Conservation (phyloP, 2,329 filamentous ascomycete species). For the Tolypocladium paradoxum region DNA sequence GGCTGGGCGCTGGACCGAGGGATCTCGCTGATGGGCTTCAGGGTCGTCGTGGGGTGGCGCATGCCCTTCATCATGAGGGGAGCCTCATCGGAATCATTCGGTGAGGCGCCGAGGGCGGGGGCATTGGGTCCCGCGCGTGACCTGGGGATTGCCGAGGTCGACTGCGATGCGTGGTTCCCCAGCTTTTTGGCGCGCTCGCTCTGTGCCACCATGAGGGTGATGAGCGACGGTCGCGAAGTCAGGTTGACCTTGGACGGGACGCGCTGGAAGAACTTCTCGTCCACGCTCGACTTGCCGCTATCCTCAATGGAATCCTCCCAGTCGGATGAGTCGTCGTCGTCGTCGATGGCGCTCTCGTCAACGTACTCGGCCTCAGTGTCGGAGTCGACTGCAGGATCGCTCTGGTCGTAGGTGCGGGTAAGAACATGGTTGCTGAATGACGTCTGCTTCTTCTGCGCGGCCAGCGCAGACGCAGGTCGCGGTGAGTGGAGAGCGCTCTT, state of each 20-base stretch:
- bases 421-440: conserved; percentile 72
- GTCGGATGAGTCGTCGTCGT: conserved; percentile 52
- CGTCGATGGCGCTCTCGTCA: conserved; percentile 74
- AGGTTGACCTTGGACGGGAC: conserved; percentile 83
- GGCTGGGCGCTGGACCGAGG: conserved; percentile 63
- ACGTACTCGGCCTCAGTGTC: conserved; percentile 51
- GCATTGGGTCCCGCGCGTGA: conserved; percentile 37
- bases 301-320: conserved; percentile 65
- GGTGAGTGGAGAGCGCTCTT: conserved; percentile 39
- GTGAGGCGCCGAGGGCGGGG: conserved; percentile 34
- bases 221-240: conserved; percentile 74
- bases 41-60: conserved; percentile 25
- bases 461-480: conserved; percentile 26
- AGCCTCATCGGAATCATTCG: conserved; percentile 51
- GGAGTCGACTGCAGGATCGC: conserved; percentile 20
- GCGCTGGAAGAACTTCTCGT: conserved; percentile 78
- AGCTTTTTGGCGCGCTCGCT: conserved; percentile 60
- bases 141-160: conserved; percentile 59
- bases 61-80: conserved; percentile 54
- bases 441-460: conserved; percentile 52
- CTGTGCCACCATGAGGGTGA: conserved; percentile 79
- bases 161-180: conserved; percentile 56
- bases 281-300: conserved; percentile 71
- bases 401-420: conserved; percentile 50
- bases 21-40: conserved; percentile 49